Evolutionary conservation across 495 filamentous ascomycete species (phyloP), one percentile per base, ranked within the genome.

Genomic region (Staphylotrichum longicolle): DNA sequence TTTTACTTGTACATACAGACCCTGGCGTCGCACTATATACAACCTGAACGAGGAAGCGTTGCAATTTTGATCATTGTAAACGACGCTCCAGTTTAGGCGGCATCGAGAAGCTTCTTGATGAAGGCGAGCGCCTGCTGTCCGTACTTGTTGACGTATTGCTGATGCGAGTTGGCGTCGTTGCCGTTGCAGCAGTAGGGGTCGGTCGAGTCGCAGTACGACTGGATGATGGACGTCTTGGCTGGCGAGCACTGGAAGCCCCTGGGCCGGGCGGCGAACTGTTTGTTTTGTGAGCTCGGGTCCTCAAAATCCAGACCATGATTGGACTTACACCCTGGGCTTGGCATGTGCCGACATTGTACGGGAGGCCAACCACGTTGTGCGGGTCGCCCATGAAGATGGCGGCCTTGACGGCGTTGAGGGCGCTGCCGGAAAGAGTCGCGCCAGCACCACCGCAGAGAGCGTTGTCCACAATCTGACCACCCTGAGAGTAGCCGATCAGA

Each of bases 141-240:
- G 53, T 78, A 78, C 66, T 82, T 80, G 57, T 68, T 74, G 48
- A 81, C 85, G 61, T 88, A 88, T 9, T 80, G 78, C 68, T 86
- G 81, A 69, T 88, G 85, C 11, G 78, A 79, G 57, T 80, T 77
- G 5, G 75, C 74, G 67, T 87, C 75, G 67, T 75, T 86, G 56
- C 85, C 85, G 56, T 80, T 86, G 75, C 84, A 87, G 78, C 85
- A 88, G 72, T 85, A 86, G 1, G 85, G 85, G 66, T 87, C 85
- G 2, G 79, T 59, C 14, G 81, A 72, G 73, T 88, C 85, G 68
- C 85, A 88, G 76, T 87, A 88, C 6, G 81, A 84, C 68, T 87
- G 69, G 66, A 88, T 82, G 63, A 81, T 84, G 60, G 47, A 59
- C 3, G 72, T 57, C 62, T 60, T 72, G 12, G 78, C 83, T 10